Base-by-base conservation (phyloP, 1,284 basidiomycete species). In the Agroathelia rolfsii region DNA sequence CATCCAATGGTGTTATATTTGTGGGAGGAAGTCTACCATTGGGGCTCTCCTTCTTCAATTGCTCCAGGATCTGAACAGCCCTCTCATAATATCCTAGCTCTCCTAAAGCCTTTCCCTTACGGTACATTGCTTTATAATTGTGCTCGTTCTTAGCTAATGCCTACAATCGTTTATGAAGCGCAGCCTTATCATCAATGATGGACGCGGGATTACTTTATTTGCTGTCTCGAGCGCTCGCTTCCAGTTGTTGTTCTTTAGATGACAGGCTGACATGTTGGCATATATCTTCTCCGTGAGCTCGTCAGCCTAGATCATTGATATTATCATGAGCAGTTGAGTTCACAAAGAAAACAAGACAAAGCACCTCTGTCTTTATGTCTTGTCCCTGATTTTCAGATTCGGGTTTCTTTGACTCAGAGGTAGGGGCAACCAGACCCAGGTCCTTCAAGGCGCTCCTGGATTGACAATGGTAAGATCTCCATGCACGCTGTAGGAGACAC, bases 201-300 rank as follows among this genome's bases (percentile, higher is more conserved):
- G 23, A 20, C 14, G 17, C 10, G 4, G 13, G 30, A 45, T 13
- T 28, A 73, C 82, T 64, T 84, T 79, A 43, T 85, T 73, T 13
- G 83, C 80, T 12, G 79, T 75, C 45, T 86, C 81, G 31, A 73
- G 51, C 1, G 75, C 77, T 8, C 84, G 72, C 47, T 73, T 69
- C 76, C 78, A 87, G 48, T 84, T 87, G 30, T 62, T 57, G 29
- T 69, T 69, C 55, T 81, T 85, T 43, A 87, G 56, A 49, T 87
- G 79, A 44, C 80, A 84, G 3, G 80, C 80, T 3, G 76, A 70
- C 78, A 82, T 80, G 38, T 86, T 87, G 3, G 76, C 69, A 43
- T 87, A 82, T 25, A 86, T 73, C 58, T 82, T 87, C 53, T 81
- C 82, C 16, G 83, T 50, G 26, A 84, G 62, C 13, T 74, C 61